Evolutionary conservation across 768 basidiomycete species (phyloP).

Genomic region (Mycena alexandri): DNA sequence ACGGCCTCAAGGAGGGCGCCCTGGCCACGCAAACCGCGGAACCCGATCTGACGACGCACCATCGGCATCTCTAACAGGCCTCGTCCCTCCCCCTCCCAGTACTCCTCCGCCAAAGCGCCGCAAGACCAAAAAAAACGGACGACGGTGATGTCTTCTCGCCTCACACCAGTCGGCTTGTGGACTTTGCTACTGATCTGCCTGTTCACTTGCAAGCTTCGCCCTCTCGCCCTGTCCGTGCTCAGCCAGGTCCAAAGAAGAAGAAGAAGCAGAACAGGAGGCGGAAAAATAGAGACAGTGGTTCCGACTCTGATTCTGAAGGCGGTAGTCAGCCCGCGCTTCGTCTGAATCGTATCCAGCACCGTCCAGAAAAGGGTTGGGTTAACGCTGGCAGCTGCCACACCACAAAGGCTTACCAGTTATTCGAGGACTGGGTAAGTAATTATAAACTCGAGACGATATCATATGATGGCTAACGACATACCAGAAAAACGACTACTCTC

Average conservation of each 20-base stretch:
- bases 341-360: neutral
- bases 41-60: neutral
- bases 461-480: no score
- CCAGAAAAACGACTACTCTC: constrained; percentile 30
- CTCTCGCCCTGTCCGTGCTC: neutral
- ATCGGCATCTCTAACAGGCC: neutral
- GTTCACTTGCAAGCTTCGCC: constrained; percentile 16
- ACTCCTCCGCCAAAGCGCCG: constrained; percentile 1
- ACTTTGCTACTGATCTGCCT: neutral
- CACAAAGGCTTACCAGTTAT: neutral
- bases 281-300: no score
- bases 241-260: neutral
- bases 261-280: neutral
- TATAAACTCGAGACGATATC: neutral
- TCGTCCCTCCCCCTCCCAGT: neutral
- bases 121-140: neutral
- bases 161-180: neutral
- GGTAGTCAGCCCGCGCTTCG: neutral
- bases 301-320: no score
- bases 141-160: neutral
- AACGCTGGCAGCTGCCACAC: neutral
- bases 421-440: constrained; percentile 13
- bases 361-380: neutral
- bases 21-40: neutral
- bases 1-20: no score